A percentile compares a stretch with the other conserved stretches of the same genome.
Conservation (phyloP, 352 stramenopile genomes). For the Globisporangium iwayamae region DNA sequence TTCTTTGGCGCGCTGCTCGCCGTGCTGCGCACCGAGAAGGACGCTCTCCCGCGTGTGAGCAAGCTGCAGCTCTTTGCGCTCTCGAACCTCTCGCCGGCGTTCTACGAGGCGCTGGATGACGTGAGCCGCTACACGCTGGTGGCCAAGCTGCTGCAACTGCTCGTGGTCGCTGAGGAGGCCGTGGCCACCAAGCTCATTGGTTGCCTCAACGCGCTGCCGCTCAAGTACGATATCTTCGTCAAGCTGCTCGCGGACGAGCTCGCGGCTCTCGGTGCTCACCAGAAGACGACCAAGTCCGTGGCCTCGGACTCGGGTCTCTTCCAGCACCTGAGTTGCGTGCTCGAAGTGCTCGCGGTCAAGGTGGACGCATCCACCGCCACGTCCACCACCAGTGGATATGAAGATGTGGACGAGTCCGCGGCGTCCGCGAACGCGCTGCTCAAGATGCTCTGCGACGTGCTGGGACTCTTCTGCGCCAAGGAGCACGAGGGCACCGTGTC, state of each 20-base stretch:
- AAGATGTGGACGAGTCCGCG: constrained; percentile 23
- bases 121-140: constrained; percentile 48
- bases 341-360: constrained; percentile 76
- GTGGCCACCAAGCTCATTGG: constrained; percentile 56
- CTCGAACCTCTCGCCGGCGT: constrained; percentile 27
- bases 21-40: constrained; percentile 42
- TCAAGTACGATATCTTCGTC: constrained; percentile 54
- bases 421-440: constrained; percentile 38
- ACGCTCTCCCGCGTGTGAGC: constrained; percentile 24
- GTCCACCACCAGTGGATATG: background rate
- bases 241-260: constrained; percentile 49
- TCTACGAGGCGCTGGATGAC: constrained; percentile 51
- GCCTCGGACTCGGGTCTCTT: constrained; percentile 21
- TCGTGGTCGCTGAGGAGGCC: constrained; percentile 57
- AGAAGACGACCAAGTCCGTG: constrained; percentile 17
- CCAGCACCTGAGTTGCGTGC: constrained; percentile 61
- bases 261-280: background rate
- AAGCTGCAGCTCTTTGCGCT: constrained; percentile 46
- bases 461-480: constrained; percentile 52
- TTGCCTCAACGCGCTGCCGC: constrained; percentile 46
- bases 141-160: constrained; percentile 41
- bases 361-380: constrained; percentile 31
- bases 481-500: constrained; percentile 55
- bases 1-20: constrained; percentile 51
- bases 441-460: constrained; percentile 49